Conservation (phyloP, 345 rosid species). For the Euphorbia lathyris region DNA sequence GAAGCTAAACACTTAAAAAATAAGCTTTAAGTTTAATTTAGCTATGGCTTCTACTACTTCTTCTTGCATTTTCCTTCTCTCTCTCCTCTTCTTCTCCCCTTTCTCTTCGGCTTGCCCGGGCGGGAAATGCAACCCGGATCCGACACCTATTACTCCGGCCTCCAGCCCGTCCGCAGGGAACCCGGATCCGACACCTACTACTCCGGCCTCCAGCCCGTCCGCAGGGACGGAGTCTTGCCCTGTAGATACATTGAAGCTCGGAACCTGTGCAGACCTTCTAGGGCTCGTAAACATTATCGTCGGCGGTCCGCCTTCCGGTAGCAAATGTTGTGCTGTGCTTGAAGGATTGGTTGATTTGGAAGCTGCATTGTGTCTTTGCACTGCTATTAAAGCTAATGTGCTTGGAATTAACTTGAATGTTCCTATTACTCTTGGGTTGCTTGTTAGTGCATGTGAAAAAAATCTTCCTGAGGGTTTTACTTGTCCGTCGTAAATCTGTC, state of each 20-base stretch:
- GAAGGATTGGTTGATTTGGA: conserved; percentile 44
- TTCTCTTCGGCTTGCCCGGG: conserved; percentile 37
- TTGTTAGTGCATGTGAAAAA: conserved; percentile 43
- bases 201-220: too few relatives aligned
- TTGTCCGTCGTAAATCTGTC: conserved; percentile 22
- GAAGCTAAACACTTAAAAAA: background rate
- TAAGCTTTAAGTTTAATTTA: background rate
- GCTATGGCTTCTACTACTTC: conserved; percentile 42
- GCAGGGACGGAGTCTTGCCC: conserved; percentile 43
- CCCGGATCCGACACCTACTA: too few relatives aligned
- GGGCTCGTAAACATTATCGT: conserved; percentile 31
- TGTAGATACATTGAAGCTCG: conserved; percentile 42
- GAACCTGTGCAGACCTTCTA: conserved; percentile 48
- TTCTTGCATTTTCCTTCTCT: conserved; percentile 25
- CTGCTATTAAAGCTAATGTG: conserved; percentile 52
- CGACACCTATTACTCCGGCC: background rate
- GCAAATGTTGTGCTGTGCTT: conserved; percentile 49
- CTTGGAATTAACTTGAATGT: conserved; percentile 47
- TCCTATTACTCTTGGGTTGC: conserved; percentile 35
- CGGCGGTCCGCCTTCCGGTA: conserved; percentile 37
- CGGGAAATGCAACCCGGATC: conserved; percentile 12
- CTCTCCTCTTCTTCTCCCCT: conserved; percentile 32
- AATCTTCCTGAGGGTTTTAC: conserved; percentile 46
- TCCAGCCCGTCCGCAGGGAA: too few relatives aligned
- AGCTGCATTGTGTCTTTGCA: conserved; percentile 60